Conservation (phyloP, 1,139 yeast genomes). For the Suhomyces chickasaworum region DNA sequence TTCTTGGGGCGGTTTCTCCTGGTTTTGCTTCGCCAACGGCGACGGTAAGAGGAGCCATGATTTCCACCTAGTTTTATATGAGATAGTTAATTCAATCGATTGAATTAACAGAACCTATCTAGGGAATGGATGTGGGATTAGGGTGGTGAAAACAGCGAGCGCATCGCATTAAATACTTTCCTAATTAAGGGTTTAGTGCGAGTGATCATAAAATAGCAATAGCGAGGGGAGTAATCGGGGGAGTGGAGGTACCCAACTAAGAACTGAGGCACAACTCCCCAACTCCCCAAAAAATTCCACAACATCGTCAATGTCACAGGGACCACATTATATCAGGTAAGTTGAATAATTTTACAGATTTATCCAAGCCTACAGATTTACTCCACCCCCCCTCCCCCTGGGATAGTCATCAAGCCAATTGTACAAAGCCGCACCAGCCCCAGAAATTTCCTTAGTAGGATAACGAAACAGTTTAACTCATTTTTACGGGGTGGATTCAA, state of each 20-base stretch:
- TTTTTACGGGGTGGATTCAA: not conserved
- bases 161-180: constrained; percentile 11
- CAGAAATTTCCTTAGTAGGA: constrained; percentile 5
- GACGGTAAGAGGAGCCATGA: constrained; percentile 50
- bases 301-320: not conserved
- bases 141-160: constrained; percentile 10
- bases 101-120: not conserved
- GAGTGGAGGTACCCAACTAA: not conserved
- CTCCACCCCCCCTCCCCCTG: not conserved
- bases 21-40: constrained; percentile 79
- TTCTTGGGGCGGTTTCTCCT: constrained; percentile 92
- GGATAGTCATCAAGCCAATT: not conserved
- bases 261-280: too few species aligned
- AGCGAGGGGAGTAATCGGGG: constrained; percentile 6
- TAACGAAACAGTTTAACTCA: not conserved
- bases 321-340: not conserved
- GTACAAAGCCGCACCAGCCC: constrained; percentile 1
- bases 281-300: not conserved
- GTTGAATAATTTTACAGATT: too few species aligned
- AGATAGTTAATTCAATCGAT: not conserved
- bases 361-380: too few species aligned
- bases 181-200: constrained; percentile 6
- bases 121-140: not conserved
- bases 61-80: not conserved
- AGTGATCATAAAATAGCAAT: constrained; percentile 9